Evolutionary conservation across 1,139 yeast genomes (phyloP).

Genomic region (Hemisphaericaspora subhashii): DNA sequence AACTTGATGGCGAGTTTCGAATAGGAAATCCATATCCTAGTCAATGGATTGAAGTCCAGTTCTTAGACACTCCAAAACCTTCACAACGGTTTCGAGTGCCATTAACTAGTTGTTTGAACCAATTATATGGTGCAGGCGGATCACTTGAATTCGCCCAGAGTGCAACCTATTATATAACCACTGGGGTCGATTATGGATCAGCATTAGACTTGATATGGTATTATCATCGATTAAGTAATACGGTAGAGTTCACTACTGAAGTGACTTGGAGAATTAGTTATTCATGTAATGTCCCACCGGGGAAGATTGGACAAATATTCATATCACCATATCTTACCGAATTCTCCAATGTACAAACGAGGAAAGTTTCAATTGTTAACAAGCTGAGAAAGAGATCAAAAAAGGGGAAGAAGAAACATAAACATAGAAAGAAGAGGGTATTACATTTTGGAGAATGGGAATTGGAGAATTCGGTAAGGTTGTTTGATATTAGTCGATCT

Average conservation of each 20-base stretch:
- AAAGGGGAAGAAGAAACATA: neutral
- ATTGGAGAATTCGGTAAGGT: conserved; percentile 5
- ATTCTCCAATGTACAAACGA: conserved; percentile 2
- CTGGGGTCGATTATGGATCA: conserved; percentile 11
- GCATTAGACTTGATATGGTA: conserved; percentile 12
- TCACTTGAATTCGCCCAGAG: conserved; percentile 10
- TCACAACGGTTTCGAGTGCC: conserved; percentile 8
- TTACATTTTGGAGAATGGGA: conserved; percentile 4
- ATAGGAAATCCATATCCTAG: neutral
- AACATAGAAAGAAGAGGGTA: neutral
- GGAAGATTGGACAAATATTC: conserved; percentile 15
- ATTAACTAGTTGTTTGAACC: conserved; percentile 14
- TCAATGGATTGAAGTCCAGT: conserved; percentile 7
- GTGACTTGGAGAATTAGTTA: conserved; percentile 11
- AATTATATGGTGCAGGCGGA: conserved; percentile 15
- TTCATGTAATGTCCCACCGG: conserved; percentile 13
- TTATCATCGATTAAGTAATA: conserved; percentile 9
- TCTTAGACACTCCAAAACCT: neutral
- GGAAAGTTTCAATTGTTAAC: neutral
- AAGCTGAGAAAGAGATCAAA: neutral
- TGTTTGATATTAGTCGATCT: conserved; percentile 10
- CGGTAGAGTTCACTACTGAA: conserved; percentile 11
- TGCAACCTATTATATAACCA: conserved; percentile 6
- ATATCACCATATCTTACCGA: conserved; percentile 7
- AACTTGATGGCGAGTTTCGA: neutral